Conservation (phyloP, 2,329 filamentous ascomycete genomes). For the Neopestalotiopsis sp. region DNA sequence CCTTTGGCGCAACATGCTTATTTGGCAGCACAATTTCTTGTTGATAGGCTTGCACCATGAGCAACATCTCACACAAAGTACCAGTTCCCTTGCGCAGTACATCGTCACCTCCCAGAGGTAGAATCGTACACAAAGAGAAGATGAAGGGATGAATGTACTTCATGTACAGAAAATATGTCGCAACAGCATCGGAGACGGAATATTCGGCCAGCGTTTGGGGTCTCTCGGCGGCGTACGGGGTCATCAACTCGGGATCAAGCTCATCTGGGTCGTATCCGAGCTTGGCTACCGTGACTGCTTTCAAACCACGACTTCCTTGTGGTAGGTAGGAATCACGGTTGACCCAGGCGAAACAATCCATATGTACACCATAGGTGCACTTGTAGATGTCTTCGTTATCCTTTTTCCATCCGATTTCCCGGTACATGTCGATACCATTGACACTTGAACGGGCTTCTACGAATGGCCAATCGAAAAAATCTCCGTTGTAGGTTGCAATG, state of each 20-base stretch:
- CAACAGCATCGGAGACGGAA: conserved; percentile 97
- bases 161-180: conserved; percentile 99
- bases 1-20: conserved; percentile 89
- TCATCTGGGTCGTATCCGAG: conserved; percentile 98
- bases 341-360: conserved; percentile 99
- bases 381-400: conserved; percentile 96
- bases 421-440: conserved; percentile 98
- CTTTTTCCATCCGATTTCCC: conserved; percentile 95
- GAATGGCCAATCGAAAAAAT: conserved; percentile 99
- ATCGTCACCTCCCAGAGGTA: conserved; percentile 92
- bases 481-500: conserved; percentile 99
- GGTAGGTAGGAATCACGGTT: conserved; percentile 98
- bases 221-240: conserved; percentile 84
- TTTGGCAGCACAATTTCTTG: conserved; percentile 93
- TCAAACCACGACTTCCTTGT: conserved; percentile 94
- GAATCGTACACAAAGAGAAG: conserved; percentile 96
- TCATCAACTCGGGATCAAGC: conserved; percentile 97
- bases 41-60: conserved; percentile 98
- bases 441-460: conserved; percentile 92
- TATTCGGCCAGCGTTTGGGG: conserved; percentile 96
- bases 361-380: conserved; percentile 93
- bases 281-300: conserved; percentile 97
- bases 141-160: conserved; percentile 99
- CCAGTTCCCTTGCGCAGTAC: conserved; percentile 94
- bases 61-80: conserved; percentile 98